phyloP scores from a whole-genome alignment of 1,284 basidiomycete species.

The Hortiboletus rubellus region DNA sequence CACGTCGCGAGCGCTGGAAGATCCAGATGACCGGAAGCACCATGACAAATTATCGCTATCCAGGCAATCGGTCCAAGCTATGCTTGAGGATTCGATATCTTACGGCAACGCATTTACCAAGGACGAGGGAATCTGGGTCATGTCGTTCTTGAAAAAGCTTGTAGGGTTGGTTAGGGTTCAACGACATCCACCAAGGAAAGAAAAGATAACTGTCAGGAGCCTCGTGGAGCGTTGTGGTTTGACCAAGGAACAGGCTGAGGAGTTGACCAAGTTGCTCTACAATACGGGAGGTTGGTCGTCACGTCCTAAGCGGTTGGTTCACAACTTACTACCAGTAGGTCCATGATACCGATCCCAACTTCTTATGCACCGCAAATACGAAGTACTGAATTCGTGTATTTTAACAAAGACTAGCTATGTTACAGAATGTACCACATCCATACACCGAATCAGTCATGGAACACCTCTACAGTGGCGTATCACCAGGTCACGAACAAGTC shows the following conservation, averaged over 20 bases:
- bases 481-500: constrained; percentile 19
- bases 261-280: constrained; percentile 18
- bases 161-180: constrained; percentile 17
- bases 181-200: constrained; percentile 9
- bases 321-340: constrained; percentile 8
- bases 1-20: constrained; percentile 18
- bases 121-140: constrained; percentile 22
- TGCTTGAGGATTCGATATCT: constrained; percentile 28
- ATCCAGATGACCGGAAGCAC: neutral
- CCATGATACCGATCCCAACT: neutral
- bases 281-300: constrained; percentile 5
- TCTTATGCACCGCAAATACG: neutral
- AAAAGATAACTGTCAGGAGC: constrained; percentile 9
- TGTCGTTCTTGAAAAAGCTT: constrained; percentile 28
- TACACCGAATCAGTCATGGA: constrained; percentile 8
- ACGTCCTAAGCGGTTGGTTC: neutral
- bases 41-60: constrained; percentile 16
- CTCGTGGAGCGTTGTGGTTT: constrained; percentile 23
- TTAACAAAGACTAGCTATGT: neutral
- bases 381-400: neutral
- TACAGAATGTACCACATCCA: neutral
- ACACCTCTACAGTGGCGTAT: constrained; percentile 15
- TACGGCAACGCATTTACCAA: constrained; percentile 18
- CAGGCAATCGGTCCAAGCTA: constrained; percentile 14
- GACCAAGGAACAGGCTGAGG: constrained; percentile 19